Evolutionary conservation across 139 green algal species (phyloP).

Genomic region (Tetraselmis chui): DNA sequence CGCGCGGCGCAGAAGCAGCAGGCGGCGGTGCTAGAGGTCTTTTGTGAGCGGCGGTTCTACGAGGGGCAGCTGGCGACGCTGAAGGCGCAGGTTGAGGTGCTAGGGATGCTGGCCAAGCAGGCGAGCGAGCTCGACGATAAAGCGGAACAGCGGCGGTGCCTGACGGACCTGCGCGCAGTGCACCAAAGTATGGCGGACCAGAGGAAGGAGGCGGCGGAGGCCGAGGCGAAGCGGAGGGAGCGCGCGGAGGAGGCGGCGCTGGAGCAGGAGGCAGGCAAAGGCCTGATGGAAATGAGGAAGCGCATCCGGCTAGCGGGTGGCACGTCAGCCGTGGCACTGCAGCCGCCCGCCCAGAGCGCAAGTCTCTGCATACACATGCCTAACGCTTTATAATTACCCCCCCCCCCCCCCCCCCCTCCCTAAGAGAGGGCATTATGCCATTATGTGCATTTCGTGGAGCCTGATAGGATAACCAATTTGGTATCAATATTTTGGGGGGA

Average conservation of each 20-base stretch:
- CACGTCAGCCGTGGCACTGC: not conserved
- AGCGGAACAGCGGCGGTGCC: not conserved
- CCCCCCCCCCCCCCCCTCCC: no score
- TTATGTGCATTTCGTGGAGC: no score
- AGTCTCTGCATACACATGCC: no score
- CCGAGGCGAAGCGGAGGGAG: not conserved
- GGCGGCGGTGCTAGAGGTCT: not conserved
- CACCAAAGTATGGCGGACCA: not conserved
- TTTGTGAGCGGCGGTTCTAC: not conserved
- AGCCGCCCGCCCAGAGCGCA: not conserved
- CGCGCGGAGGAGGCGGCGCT: not conserved
- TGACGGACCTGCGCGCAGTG: not conserved
- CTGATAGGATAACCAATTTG: no score
- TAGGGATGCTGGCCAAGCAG: not conserved
- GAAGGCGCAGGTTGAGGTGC: not conserved
- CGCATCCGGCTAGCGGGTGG: not conserved
- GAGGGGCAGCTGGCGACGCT: not conserved
- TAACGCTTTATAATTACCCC: no score
- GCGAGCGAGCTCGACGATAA: not conserved
- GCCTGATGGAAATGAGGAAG: not conserved
- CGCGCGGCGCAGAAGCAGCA: not conserved
- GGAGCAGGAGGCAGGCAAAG: not conserved
- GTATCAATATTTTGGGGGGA: no score
- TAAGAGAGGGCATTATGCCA: no score
- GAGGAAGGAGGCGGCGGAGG: not conserved